These are phyloP conservation scores for Coprinopsis sp. DNA, from an alignment of 768 basidiomycete genomes.

Conservation along the genomic window DNA sequence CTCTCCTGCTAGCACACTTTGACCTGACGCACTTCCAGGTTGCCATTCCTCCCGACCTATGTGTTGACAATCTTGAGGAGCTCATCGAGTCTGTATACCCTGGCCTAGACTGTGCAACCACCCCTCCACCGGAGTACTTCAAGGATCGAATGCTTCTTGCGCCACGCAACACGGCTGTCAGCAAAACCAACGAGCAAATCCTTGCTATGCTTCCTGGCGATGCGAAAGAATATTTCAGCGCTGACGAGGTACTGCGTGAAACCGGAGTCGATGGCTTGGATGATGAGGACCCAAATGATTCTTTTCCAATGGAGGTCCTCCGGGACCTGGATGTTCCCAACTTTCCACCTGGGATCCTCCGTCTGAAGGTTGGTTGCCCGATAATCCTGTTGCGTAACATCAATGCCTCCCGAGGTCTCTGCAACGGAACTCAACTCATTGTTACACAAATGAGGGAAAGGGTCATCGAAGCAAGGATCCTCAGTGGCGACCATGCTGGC, in stretches of 20 bases:
- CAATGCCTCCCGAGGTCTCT: slow-evolving; percentile 20
- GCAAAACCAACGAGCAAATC: slow-evolving; percentile 24
- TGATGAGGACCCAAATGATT: slow-evolving; percentile 8
- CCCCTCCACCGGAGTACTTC: slow-evolving; percentile 23
- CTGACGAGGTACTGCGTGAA: slow-evolving; percentile 22
- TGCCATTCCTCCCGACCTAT: slow-evolving; percentile 1
- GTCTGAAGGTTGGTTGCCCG: slow-evolving; percentile 25
- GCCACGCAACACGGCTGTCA: slow-evolving; percentile 29
- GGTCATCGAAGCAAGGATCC: slow-evolving; percentile 26
- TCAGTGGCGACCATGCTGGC: slow-evolving; percentile 35
- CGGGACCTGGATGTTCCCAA: slow-evolving; percentile 25
- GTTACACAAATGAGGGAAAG: slow-evolving; percentile 12
- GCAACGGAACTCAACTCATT: slow-evolving; percentile 26
- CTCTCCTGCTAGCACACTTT: too few relatives aligned
- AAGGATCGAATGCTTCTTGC: slow-evolving; percentile 30
- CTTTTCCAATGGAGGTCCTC: slow-evolving; percentile 29
- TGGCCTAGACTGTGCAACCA: background rate
- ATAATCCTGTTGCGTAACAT: slow-evolving; percentile 31
- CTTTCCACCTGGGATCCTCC: slow-evolving; percentile 30
- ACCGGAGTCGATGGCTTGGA: slow-evolving; percentile 14
- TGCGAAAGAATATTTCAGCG: slow-evolving; percentile 16
- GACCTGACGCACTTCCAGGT: too few relatives aligned
- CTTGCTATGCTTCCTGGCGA: slow-evolving; percentile 20
- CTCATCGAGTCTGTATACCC: slow-evolving; percentile 10
- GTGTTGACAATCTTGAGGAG: background rate